Conservation (phyloP, 2,329 filamentous ascomycete genomes). For the Colletotrichum lindemuthianum region DNA sequence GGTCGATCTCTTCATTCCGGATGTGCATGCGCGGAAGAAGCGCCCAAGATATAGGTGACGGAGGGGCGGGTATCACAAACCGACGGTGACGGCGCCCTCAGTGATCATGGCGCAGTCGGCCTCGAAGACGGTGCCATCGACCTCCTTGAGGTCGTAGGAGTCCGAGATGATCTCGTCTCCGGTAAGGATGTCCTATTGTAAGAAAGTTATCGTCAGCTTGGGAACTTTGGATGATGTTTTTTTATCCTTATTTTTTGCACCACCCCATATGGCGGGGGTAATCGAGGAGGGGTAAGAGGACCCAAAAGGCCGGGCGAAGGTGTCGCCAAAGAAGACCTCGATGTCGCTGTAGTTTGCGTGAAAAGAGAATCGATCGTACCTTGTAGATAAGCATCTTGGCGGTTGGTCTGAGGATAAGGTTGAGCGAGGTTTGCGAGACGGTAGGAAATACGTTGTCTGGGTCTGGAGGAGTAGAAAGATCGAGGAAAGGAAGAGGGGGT, state of each 20-base stretch:
- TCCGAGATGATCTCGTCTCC: slow-evolving; percentile 98
- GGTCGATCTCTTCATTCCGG: background rate
- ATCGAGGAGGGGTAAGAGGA: slow-evolving; percentile 27
- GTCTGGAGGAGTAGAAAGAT: slow-evolving; percentile 26
- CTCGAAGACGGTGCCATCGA: slow-evolving; percentile 87
- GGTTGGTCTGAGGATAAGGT: slow-evolving; percentile 47
- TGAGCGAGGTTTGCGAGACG: slow-evolving; percentile 38
- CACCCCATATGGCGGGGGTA: slow-evolving; percentile 2
- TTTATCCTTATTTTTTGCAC: background rate
- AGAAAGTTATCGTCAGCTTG: slow-evolving; percentile 41
- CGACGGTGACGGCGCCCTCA: slow-evolving; percentile 77
- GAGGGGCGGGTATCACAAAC: slow-evolving; percentile 58
- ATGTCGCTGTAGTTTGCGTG: background rate
- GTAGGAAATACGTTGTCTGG: slow-evolving; percentile 29
- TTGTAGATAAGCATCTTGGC: slow-evolving; percentile 80
- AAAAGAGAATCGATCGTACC: slow-evolving; percentile 54
- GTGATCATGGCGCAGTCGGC: slow-evolving; percentile 92
- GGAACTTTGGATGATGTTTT: background rate
- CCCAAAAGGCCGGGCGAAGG: background rate
- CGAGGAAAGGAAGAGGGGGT: slow-evolving; percentile 20
- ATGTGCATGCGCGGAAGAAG: slow-evolving; percentile 13
- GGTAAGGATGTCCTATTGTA: slow-evolving; percentile 81
- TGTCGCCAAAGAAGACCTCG: background rate
- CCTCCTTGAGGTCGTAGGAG: slow-evolving; percentile 84
- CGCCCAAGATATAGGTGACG: background rate